Evolutionary conservation across 1,284 basidiomycete species (phyloP), one percentile per base, ranked within the genome.

Genomic region (Irpex lacteus): DNA sequence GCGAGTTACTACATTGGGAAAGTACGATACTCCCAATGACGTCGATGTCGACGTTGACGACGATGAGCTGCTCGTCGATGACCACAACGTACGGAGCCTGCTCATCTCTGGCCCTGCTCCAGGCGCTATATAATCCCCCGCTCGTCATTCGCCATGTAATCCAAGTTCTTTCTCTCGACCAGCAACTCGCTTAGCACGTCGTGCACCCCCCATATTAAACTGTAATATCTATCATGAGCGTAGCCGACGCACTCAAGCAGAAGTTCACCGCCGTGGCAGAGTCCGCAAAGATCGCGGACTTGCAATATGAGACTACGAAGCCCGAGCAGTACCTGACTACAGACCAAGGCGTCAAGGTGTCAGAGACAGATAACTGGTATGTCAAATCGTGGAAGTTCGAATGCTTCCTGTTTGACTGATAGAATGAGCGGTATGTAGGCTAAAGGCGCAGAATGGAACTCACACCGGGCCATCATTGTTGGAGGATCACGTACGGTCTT

Each of bases 341-440:
- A 15, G 88, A 90, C 69, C 79, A 83, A 70, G 89, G 88, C 36
- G 80, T 84, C n/a, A 81, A 80, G 60, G 72, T 88, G 11, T 76
- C 81, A 0, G 80, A 91, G 68, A 86, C 88, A 0, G 87, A 91
- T 70, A 85, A 85, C 65, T 90, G 89, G 89, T 86, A 63, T 21
- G 79, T 36, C 49, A 26, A 26, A 15, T 8, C 38, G 36, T 59
- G 19, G 56, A 34, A 18, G 40, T 21, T 47, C 26, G 36, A 32
- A 9, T 59, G 5, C 18, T 52, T 47, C 32, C 36, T 47, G 5
- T 60, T 19, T 15, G 13, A 8, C 26, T n/a, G 34, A 9, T 26
- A 54, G 59, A 60, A 52, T 36, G 60, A 40, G 37, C 37, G 54
- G 15, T 5, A 19, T 59, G 26, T 63, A 89, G 87, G 87, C 74